Evolutionary conservation across 805 yeast species (phyloP), one percentile per base, ranked within the genome.

Genomic region (Saccharomyces paradoxus): DNA sequence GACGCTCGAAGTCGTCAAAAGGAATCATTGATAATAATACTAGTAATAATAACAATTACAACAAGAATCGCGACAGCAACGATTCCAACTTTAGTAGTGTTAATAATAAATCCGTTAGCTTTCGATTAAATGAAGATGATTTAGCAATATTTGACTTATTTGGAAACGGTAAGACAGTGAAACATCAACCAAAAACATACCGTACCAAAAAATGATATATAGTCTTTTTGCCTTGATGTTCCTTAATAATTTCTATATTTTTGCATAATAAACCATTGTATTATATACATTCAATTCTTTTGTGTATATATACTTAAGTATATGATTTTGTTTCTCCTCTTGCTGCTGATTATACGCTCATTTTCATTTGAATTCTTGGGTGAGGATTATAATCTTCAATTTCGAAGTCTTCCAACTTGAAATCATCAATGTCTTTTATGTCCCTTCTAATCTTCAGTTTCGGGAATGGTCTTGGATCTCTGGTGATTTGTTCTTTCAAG

Each of bases 331-430:
- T 13, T 49, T 52, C 30, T 75, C 77, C n/a, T 76, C 73, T 46
- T 22, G 30, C 26, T 27, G 24, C 31, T 37, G 7, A 9, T 70
- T 76, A 94, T 29, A 94, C 99, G 68, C 97, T 90, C 99, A 94
- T 94, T 63, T 88, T 86, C 99, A 94, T 94, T 61, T 86, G 87
- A 62, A 94, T 92, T 57, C 83, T 83, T 2, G 82, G 80, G 65
- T 89, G 84, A 2, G 97, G 97, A 52, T 87, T 75, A 70, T 94
- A 94, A 52, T 81, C 88, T 2, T 74, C 73, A 49, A 94, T 83
- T 63, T 84, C 89, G 63, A 94, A 91, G 70, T 94, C 98, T 55
- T 91, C 97, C 62, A 75, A 87, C 62, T 77, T 80, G 76, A 94
- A 94, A 64, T 87, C 97, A 67, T 91, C 98, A 53, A 94, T 94